Evolutionary conservation across 1,139 yeast species (phyloP), one percentile per base, ranked within the genome.

Genomic region (Sugiyamaella novakii): DNA sequence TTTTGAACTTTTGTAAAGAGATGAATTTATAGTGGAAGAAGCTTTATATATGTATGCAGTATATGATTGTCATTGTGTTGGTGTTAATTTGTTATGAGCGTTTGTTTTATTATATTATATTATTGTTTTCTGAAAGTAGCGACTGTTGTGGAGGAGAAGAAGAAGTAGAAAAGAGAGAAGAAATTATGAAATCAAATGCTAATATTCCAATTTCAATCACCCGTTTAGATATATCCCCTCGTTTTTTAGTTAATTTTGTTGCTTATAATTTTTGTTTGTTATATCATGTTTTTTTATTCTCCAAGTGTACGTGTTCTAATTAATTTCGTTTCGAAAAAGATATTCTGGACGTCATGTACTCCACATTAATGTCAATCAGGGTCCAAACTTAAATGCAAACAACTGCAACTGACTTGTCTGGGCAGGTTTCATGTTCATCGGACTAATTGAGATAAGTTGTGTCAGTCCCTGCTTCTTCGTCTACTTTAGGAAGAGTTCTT

Each of bases 361-460:
- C 35, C 35, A 18, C 18, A 25, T 39, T 38, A 8, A 25, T 15
- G 42, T 5, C 25, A 4, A 18, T 19, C 43, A 39, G 43, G 43
- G 43, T 30, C 31, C 35, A n/a, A 24, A 19, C 35, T 33, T 29
- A 21, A 10, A 11, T 12, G 10, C 10, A 24, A 17, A 17, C n/a
- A 28, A 33, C 27, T 30, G 46, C 46, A 42, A 17, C n/a, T 8
- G 21, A 42, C 46, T 42, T 15, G n/a, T 17, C 25, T 42, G 10
- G 38, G 46, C 33, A 42, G 33, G 46, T 27, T 17, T 42, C 46
- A 42, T 42, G 46, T 42, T 24, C 39, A 42, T 42, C 46, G 22
- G 31, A 33, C 46, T 24, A 31, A 42, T 33, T 36, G 38, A 31
- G 37, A 14, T 24, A 22, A 12, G 11, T 31, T 14, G 25, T 31